A percentile compares a stretch with the other conserved stretches of the same genome.
These are phyloP conservation scores for Monosporascus cannonballus DNA, from an alignment of 2,329 filamentous ascomycete species.

Conservation along the genomic window DNA sequence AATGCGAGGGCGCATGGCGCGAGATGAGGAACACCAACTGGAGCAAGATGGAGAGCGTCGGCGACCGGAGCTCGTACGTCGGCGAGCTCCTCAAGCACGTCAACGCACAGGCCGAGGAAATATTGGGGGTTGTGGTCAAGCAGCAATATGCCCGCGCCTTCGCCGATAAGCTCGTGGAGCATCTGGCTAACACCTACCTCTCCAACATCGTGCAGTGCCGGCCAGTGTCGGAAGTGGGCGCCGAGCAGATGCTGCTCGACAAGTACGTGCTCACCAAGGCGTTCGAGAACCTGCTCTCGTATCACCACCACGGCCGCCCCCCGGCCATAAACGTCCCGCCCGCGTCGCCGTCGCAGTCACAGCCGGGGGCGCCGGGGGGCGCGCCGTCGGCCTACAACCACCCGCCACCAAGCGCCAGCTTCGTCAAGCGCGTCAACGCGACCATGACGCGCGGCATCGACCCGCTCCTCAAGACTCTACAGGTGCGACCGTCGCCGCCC, in stretches of 20 bases:
- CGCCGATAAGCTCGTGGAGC: slow-evolving; percentile 91
- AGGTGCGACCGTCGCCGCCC: slow-evolving; percentile 84
- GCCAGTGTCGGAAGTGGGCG: slow-evolving; percentile 88
- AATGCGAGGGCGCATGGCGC: slow-evolving; percentile 82
- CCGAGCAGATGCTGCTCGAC: slow-evolving; percentile 96
- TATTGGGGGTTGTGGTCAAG: slow-evolving; percentile 74
- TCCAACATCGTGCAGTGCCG: slow-evolving; percentile 80
- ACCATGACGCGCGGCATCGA: slow-evolving; percentile 77
- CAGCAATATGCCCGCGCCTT: slow-evolving; percentile 92
- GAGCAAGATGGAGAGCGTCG: slow-evolving; percentile 88
- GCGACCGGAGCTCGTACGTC: slow-evolving; percentile 90
- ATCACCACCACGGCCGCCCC: slow-evolving; percentile 43
- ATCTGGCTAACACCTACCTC: slow-evolving; percentile 73
- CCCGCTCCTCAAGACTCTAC: slow-evolving; percentile 88
- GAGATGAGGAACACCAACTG: slow-evolving; percentile 97
- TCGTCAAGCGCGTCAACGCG: slow-evolving; percentile 78
- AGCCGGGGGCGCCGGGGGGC: too few relatives aligned
- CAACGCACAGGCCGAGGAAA: slow-evolving; percentile 65
- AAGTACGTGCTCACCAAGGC: slow-evolving; percentile 84
- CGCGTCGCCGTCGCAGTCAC: not conserved
- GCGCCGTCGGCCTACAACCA: slow-evolving; percentile 10
- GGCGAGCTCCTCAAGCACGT: slow-evolving; percentile 70
- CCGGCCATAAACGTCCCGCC: slow-evolving; percentile 18
- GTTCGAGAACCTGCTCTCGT: slow-evolving; percentile 63
- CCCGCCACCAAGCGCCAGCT: slow-evolving; percentile 48